These are phyloP conservation scores for Pyrenophora teres DNA, from an alignment of 2,329 filamentous ascomycete genomes.

Conservation along the genomic window DNA sequence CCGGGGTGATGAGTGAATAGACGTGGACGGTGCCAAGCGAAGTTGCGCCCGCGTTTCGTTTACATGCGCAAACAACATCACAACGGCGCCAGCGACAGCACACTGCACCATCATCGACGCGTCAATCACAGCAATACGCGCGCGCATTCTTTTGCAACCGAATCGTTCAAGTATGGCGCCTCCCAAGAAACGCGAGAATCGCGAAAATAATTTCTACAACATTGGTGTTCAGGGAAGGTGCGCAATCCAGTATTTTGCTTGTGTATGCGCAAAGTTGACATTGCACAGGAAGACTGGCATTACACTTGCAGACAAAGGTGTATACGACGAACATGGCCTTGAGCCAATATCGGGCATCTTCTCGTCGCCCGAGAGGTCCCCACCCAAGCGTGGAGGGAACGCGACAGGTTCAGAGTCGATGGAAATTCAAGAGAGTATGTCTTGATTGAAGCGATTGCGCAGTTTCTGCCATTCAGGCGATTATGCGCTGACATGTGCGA, in stretches of 20 bases:
- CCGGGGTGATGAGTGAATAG: not conserved
- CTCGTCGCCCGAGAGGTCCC: slow-evolving; percentile 76
- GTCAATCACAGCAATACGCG: slow-evolving; percentile 23
- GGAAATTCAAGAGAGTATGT: slow-evolving; percentile 67
- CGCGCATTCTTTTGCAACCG: slow-evolving; percentile 7
- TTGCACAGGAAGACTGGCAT: slow-evolving; percentile 81
- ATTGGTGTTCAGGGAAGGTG: slow-evolving; percentile 49
- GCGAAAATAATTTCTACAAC: slow-evolving; percentile 49
- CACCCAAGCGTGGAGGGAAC: slow-evolving; percentile 50
- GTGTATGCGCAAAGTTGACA: slow-evolving; percentile 16
- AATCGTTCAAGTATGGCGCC: slow-evolving; percentile 36
- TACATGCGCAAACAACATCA: slow-evolving; percentile 30
- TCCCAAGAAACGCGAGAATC: slow-evolving; percentile 43
- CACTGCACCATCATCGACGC: slow-evolving; percentile 12
- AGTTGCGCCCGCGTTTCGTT: slow-evolving; percentile 13
- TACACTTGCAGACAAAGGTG: slow-evolving; percentile 74
- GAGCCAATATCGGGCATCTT: slow-evolving; percentile 86
- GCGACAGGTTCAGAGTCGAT: slow-evolving; percentile 62
- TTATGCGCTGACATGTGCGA: slow-evolving; percentile 3
- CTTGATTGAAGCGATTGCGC: not conserved
- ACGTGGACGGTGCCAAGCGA: slow-evolving; percentile 11
- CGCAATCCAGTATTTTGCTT: slow-evolving; percentile 10
- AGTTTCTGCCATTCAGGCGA: not conserved
- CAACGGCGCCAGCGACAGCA: slow-evolving; percentile 8
- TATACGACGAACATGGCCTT: slow-evolving; percentile 89